These are phyloP conservation scores for Phytophthora foliorum DNA, from an alignment of 352 stramenopile genomes.

Conservation along the genomic window DNA sequence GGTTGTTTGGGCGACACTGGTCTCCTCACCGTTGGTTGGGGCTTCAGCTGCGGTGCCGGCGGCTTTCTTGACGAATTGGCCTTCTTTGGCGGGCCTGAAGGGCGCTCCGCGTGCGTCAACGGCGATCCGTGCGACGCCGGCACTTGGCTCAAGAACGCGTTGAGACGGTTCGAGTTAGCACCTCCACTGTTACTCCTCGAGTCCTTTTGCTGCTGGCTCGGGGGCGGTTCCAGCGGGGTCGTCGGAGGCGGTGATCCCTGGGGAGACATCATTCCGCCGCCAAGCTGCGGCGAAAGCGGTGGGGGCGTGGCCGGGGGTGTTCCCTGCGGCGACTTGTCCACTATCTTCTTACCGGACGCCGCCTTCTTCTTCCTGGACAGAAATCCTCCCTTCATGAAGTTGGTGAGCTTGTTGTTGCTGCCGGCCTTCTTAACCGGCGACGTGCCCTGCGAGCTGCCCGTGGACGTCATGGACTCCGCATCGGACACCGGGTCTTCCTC, in stretches of 20 bases:
- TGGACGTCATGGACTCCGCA: slow-evolving; percentile 70
- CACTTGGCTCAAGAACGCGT: slow-evolving; percentile 84
- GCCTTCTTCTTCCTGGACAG: slow-evolving; percentile 76
- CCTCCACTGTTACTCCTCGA: slow-evolving; percentile 57
- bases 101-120: slow-evolving; percentile 66
- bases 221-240: slow-evolving; percentile 32
- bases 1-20: slow-evolving; percentile 38
- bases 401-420: slow-evolving; percentile 77
- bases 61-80: slow-evolving; percentile 54
- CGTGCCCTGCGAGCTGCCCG: slow-evolving; percentile 59
- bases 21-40: slow-evolving; percentile 26
- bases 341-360: slow-evolving; percentile 36
- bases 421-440: slow-evolving; percentile 74
- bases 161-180: slow-evolving; percentile 67
- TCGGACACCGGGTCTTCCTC: slow-evolving; percentile 81
- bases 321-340: slow-evolving; percentile 49
- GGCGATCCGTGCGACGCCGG: slow-evolving; percentile 63
- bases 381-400: slow-evolving; percentile 87
- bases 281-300: slow-evolving; percentile 59
- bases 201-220: slow-evolving; percentile 30
- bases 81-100: slow-evolving; percentile 66
- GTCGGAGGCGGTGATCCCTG: slow-evolving; percentile 34
- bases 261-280: slow-evolving; percentile 40
- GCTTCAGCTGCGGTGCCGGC: slow-evolving; percentile 30
- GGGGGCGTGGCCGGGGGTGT: slow-evolving; percentile 73